These are phyloP conservation scores for Gamsiella multidivaricata DNA, from an alignment of 192 early-diverging fungal species.

Conservation along the genomic window DNA sequence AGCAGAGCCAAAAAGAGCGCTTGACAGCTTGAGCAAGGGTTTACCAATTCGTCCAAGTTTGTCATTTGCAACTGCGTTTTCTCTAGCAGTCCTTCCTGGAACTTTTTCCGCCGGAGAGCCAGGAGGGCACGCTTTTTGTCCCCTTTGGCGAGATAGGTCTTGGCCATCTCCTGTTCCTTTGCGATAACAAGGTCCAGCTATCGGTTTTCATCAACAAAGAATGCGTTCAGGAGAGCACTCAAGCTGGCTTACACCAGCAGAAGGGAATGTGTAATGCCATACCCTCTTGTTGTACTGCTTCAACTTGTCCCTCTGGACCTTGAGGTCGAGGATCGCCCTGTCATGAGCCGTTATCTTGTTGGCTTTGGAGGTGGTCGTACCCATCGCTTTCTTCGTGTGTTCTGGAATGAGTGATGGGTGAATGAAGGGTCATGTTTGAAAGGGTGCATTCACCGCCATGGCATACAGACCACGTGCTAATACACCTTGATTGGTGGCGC, in stretches of 20 bases:
- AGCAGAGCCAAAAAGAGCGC: too few species aligned
- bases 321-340: conserved; percentile 94
- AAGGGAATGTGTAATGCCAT: too few species aligned
- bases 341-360: conserved; percentile 87
- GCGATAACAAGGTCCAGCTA: conserved; percentile 84
- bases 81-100: conserved; percentile 88
- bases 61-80: conserved; percentile 90
- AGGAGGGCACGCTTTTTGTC: conserved; percentile 87
- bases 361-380: conserved; percentile 13
- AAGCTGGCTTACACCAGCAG: too few species aligned
- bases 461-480: too few species aligned
- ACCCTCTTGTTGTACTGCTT: conserved; percentile 93
- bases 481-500: too few species aligned
- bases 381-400: neutral
- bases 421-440: neutral
- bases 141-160: conserved; percentile 74
- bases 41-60: conserved; percentile 89
- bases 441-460: too few species aligned
- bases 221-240: too few species aligned
- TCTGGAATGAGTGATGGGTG: neutral
- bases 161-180: conserved; percentile 85
- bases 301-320: conserved; percentile 94
- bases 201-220: neutral
- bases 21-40: too few species aligned
- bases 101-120: conserved; percentile 96